Conservation (phyloP, 495 filamentous ascomycete genomes). For the Aeminium ludgeri region DNA sequence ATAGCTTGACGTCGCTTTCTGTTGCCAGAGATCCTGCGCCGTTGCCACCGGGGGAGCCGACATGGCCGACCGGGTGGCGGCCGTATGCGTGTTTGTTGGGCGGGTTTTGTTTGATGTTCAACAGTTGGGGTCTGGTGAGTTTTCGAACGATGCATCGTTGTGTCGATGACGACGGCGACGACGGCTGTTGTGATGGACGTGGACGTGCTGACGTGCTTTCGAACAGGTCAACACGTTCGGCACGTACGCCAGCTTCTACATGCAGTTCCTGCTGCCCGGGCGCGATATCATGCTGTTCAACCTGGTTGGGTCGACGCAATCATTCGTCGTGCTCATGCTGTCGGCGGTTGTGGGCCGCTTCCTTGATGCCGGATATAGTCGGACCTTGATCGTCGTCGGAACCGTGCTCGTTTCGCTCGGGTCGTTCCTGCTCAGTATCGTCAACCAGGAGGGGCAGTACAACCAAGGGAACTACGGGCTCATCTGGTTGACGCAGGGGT, state of each 20-base stretch:
- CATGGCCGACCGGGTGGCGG: constrained; percentile 26
- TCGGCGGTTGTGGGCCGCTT: constrained; percentile 26
- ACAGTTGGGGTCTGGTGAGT: constrained; percentile 25
- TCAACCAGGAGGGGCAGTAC: constrained; percentile 11
- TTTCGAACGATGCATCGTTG: neutral
- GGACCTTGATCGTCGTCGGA: constrained; percentile 20
- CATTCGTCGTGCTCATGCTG: constrained; percentile 22
- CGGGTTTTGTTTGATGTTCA: constrained; percentile 31
- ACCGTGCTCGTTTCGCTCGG: constrained; percentile 21
- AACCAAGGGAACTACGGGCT: constrained; percentile 19
- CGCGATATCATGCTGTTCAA: constrained; percentile 22
- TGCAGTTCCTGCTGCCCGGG: constrained; percentile 20
- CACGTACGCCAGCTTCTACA: constrained; percentile 27
- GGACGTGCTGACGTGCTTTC: constrained; percentile 1
- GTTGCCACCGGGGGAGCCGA: constrained; percentile 9
- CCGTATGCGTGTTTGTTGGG: constrained; percentile 24
- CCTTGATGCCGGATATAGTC: constrained; percentile 25
- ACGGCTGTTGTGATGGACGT: neutral
- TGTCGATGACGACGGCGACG: neutral
- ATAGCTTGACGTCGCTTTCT: neutral
- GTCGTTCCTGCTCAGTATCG: constrained; percentile 23
- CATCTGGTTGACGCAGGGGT: constrained; percentile 27
- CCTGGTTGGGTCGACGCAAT: constrained; percentile 26
- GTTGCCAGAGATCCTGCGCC: neutral
- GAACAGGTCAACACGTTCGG: constrained; percentile 25